Evolutionary conservation across 2,329 filamentous ascomycete species (phyloP).

Genomic region (Colletotrichum gigasporum): DNA sequence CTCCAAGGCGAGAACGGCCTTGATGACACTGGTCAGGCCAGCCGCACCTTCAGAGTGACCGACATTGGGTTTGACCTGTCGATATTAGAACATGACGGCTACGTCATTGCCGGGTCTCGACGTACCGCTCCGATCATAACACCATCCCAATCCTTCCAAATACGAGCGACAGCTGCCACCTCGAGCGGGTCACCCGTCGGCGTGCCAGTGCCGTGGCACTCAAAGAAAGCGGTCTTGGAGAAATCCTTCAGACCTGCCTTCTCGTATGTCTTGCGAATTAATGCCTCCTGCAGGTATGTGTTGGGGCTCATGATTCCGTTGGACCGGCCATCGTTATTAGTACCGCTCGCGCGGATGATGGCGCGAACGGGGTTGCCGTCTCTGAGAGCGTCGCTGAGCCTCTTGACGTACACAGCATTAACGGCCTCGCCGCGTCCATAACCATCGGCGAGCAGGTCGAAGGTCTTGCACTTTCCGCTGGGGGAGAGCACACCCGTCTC

Average conservation of each 20-base stretch:
- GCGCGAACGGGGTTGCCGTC: conserved; percentile 48
- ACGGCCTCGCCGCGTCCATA: conserved; percentile 52
- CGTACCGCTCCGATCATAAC: conserved; percentile 41
- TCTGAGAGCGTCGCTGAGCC: conserved; percentile 47
- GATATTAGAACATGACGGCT: background rate
- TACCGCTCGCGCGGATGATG: conserved; percentile 40
- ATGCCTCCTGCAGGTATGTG: conserved; percentile 36
- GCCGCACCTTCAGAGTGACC: conserved; percentile 48
- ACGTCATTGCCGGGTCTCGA: too few species aligned
- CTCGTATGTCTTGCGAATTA: conserved; percentile 41
- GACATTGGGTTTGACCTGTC: conserved; percentile 47
- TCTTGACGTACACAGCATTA: conserved; percentile 50
- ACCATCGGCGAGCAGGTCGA: conserved; percentile 52
- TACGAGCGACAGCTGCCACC: conserved; percentile 41
- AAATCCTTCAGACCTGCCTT: conserved; percentile 27
- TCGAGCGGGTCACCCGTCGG: conserved; percentile 49
- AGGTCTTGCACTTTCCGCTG: conserved; percentile 40
- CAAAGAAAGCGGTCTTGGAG: conserved; percentile 36
- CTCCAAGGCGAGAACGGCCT: conserved; percentile 39
- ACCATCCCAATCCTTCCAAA: conserved; percentile 33
- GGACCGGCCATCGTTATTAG: conserved; percentile 47
- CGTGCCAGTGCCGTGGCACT: conserved; percentile 51
- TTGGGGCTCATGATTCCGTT: conserved; percentile 50
- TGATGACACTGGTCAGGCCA: conserved; percentile 43
- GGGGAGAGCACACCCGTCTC: conserved; percentile 40